Conservation (phyloP, 192 early-diverging fungal genomes). For the Mortierella claussenii region DNA sequence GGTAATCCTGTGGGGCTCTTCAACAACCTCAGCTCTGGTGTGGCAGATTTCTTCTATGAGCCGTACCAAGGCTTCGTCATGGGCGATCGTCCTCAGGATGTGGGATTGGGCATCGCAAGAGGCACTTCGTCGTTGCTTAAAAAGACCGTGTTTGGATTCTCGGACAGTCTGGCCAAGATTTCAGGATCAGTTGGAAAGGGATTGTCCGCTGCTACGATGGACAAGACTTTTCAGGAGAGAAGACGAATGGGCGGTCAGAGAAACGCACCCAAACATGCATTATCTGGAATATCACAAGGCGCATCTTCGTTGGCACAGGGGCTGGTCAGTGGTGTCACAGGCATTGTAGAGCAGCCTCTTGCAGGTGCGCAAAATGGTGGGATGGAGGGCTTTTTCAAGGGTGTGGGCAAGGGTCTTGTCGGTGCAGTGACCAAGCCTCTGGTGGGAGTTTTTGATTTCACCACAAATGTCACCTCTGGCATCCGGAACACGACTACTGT, state of each 20-base stretch:
- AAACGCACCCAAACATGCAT: constrained; percentile 91
- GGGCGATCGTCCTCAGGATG: constrained; percentile 93
- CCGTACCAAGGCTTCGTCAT: constrained; percentile 97
- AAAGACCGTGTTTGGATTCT: constrained; percentile 97
- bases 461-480: constrained; percentile 87
- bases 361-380: constrained; percentile 91
- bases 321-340: constrained; percentile 87
- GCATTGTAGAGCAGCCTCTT: constrained; percentile 84
- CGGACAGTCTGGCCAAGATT: constrained; percentile 94
- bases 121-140: constrained; percentile 82
- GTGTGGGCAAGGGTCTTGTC: constrained; percentile 93
- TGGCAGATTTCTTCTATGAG: constrained; percentile 97
- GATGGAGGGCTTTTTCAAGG: constrained; percentile 93
- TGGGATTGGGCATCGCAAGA: constrained; percentile 91
- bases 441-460: constrained; percentile 95
- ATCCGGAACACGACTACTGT: constrained; percentile 96
- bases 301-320: constrained; percentile 86
- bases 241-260: constrained; percentile 81
- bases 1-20: constrained; percentile 99
- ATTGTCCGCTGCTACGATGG: constrained; percentile 93
- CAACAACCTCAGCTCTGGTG: constrained; percentile 94
- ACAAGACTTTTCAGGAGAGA: constrained; percentile 87
- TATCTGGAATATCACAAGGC: constrained; percentile 89
- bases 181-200: constrained; percentile 98
- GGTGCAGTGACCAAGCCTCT: constrained; percentile 96